Evolutionary conservation across 73 alveolate genomes (phyloP).

Genomic region (Paramecium tetraurelia): DNA sequence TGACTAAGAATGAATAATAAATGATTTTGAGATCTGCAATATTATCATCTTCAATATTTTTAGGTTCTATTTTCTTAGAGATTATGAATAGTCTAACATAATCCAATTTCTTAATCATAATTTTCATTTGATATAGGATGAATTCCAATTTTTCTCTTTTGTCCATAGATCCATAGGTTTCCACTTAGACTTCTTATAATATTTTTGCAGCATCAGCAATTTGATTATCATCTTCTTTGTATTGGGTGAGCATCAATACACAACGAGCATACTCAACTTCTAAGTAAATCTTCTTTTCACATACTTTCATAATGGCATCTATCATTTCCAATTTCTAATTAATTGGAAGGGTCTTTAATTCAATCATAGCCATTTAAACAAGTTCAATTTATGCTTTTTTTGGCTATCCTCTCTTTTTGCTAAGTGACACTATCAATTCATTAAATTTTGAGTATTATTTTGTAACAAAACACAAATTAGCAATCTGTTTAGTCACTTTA

Average conservation of each 20-base stretch:
- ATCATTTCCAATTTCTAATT: conserved; percentile 70
- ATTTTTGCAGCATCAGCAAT: conserved; percentile 87
- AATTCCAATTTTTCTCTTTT: conserved; percentile 87
- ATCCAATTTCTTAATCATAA: conserved; percentile 82
- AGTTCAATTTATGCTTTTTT: conserved; percentile 80
- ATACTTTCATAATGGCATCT: conserved; percentile 71
- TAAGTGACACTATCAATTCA: conserved; percentile 67
- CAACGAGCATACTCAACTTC: conserved; percentile 88
- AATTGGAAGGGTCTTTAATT: conserved; percentile 67
- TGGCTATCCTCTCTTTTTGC: conserved; percentile 80
- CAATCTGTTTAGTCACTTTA: conserved; percentile 69
- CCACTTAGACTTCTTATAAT: conserved; percentile 92
- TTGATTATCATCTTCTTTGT: conserved; percentile 80
- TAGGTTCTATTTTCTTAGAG: conserved; percentile 79
- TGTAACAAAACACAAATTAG: conserved; percentile 42
- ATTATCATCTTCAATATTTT: conserved; percentile 79
- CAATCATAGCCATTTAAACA: conserved; percentile 71
- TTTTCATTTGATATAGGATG: conserved; percentile 85
- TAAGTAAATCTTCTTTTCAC: conserved; percentile 85
- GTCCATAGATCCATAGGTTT: conserved; percentile 94
- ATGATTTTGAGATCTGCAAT: conserved; percentile 81
- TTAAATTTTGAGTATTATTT: conserved; percentile 66
- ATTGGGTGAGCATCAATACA: conserved; percentile 71
- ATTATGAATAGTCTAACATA: conserved; percentile 82
- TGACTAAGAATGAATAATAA: conserved; percentile 77